Base-by-base conservation (phyloP, 1,284 basidiomycete genomes). In the Ganoderma lingzhi region DNA sequence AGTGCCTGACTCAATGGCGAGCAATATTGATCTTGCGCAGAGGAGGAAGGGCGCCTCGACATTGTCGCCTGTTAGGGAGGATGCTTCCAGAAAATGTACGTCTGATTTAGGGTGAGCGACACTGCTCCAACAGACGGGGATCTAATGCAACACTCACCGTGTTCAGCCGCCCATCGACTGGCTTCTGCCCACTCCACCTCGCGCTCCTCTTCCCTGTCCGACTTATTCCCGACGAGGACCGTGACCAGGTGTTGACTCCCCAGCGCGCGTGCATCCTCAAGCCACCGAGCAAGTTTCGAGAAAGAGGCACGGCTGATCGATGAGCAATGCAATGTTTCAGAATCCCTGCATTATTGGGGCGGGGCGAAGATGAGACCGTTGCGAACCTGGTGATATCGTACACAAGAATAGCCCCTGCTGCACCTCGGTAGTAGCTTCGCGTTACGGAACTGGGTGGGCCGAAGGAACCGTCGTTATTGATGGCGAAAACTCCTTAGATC, bases 151-250 rank as follows among this genome's bases (percentile, higher is more conserved):
- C 45, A 30, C 67, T 63, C 71, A 96, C 96, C 93, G 78, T 99
- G 96, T 80, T 97, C 95, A 66, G 95, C 92, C 32, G 97, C 97
- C 96, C 96, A 99, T 77, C 89, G 86, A 77, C 94, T 95, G 9
- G 96, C 97, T 82, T 99, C 97, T 23, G 92, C 86, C 88, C 94
- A 97, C 75, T 97, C 95, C 30, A 99, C 96, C 80, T 99, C 94
- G 64, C 97, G 85, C 59, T 98, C 95, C 66, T 98, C 96, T 74
- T 98, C 97, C 72, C 90, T 86, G 79, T 99, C 97, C 15, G 93
- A 89, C 84, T 99, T 99, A 83, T 97, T 99, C 41, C 97, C 97
- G 6, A 99, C 96, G 3, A 99, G 83, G 3, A 98, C 96, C 0
- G 93, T 91, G 41, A 97, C 94, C 1, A 98, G 84, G 77, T 98